These are phyloP conservation scores for Paraleonurus japonicus DNA, from an alignment of 257 asterid species.

Conservation along the genomic window DNA sequence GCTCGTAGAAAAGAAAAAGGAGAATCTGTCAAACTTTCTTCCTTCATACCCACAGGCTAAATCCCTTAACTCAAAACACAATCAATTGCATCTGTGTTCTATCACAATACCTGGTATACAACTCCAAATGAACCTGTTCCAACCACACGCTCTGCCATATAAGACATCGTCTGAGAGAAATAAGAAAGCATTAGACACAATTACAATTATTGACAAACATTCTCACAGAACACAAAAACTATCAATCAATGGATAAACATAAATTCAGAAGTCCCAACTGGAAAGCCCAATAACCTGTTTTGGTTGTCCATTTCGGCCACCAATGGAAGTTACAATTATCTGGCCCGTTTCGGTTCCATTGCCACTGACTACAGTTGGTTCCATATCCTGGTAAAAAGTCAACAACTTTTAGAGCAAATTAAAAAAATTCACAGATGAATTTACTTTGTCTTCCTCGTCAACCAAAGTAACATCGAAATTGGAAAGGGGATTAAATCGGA, in stretches of 20 bases:
- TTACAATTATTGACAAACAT: background rate
- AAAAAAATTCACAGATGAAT: background rate
- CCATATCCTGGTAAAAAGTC: slow-evolving; percentile 49
- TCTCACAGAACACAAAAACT: background rate
- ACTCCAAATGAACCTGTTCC: slow-evolving; percentile 69
- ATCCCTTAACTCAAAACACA: background rate
- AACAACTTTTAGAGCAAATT: background rate
- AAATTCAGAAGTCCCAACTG: too few species aligned
- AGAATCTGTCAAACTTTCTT: background rate
- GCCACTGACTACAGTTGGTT: slow-evolving; percentile 75
- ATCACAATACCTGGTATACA: slow-evolving; percentile 67
- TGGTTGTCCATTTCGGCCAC: slow-evolving; percentile 68
- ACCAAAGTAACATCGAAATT: background rate
- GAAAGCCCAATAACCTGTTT: slow-evolving; percentile 75
- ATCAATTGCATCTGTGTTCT: background rate
- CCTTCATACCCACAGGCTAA: background rate
- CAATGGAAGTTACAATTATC: slow-evolving; percentile 73
- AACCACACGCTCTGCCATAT: slow-evolving; percentile 58
- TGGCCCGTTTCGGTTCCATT: slow-evolving; percentile 88
- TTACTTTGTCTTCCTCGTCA: background rate
- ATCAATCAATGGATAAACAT: background rate
- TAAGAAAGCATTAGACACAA: slow-evolving; percentile 11
- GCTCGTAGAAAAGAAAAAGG: too few species aligned
- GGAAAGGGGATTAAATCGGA: background rate
- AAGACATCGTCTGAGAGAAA: slow-evolving; percentile 64